These are phyloP conservation scores for Pleurotus pulmonarius DNA, from an alignment of 768 basidiomycete genomes.

Conservation along the genomic window DNA sequence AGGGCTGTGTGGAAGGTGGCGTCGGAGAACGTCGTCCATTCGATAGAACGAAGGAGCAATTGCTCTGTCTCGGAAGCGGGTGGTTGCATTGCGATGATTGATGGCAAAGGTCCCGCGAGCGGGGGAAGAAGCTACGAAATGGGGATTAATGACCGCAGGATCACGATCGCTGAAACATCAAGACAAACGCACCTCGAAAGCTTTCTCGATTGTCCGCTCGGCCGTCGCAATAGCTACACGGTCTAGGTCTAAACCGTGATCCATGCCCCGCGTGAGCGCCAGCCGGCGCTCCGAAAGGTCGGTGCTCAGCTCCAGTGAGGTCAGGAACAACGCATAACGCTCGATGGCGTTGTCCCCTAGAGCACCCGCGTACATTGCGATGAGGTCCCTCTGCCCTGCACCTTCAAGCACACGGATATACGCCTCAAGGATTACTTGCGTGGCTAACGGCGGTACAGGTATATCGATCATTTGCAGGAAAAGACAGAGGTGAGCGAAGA, in stretches of 20 bases:
- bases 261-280: constrained; percentile 71
- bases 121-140: constrained; percentile 44
- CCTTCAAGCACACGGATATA: constrained; percentile 88
- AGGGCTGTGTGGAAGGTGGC: constrained; percentile 76
- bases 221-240: constrained; percentile 80
- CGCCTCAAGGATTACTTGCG: constrained; percentile 80
- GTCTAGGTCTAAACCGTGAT: constrained; percentile 81
- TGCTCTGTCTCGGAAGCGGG: constrained; percentile 55
- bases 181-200: constrained; percentile 49
- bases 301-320: constrained; percentile 63
- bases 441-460: constrained; percentile 66
- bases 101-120: constrained; percentile 56
- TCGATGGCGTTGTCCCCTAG: constrained; percentile 89
- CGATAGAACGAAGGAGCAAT: constrained; percentile 79
- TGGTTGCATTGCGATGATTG: constrained; percentile 52
- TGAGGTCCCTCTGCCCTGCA: constrained; percentile 78
- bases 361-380: constrained; percentile 91
- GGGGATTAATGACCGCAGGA: constrained; percentile 3
- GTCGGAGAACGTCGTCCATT: constrained; percentile 85
- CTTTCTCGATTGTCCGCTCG: constrained; percentile 68
- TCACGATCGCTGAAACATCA: constrained; percentile 4
- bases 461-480: constrained; percentile 82
- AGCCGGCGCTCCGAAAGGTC: constrained; percentile 61
- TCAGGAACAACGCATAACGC: constrained; percentile 88
- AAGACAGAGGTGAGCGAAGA: constrained; percentile 92